Evolutionary conservation across 768 basidiomycete genomes (phyloP).

Genomic region (Agaricus blazei): DNA sequence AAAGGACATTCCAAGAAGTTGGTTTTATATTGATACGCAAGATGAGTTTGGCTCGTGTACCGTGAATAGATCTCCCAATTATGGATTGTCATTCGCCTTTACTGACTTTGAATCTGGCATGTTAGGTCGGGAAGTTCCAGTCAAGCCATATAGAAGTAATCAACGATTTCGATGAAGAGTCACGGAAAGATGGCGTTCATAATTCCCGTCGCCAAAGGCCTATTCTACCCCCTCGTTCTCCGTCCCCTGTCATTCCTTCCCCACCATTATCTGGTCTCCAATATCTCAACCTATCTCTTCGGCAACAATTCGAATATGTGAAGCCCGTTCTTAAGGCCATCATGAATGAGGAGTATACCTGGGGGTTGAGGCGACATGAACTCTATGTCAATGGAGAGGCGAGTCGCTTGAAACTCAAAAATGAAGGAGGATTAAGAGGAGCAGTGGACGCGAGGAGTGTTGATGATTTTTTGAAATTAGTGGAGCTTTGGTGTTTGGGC

Average conservation of each 20-base stretch:
- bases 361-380: conserved; percentile 43
- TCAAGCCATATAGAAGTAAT: conserved; percentile 37
- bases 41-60: conserved; percentile 59
- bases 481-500: conserved; percentile 42
- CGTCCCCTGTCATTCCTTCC: conserved; percentile 43
- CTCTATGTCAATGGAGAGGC: conserved; percentile 56
- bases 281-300: conserved; percentile 32
- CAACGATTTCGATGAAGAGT: conserved; percentile 34
- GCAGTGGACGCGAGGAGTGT: conserved; percentile 36
- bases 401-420: conserved; percentile 33
- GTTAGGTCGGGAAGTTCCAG: conserved; percentile 51
- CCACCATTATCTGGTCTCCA: conserved; percentile 18
- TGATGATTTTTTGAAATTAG: conserved; percentile 24
- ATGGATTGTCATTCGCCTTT: neutral
- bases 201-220: conserved; percentile 31
- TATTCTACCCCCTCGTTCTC: conserved; percentile 34
- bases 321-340: conserved; percentile 61
- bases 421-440: conserved; percentile 33
- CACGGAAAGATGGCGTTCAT: conserved; percentile 19
- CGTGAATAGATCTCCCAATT: conserved; percentile 24
- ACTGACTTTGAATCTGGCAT: neutral
- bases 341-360: conserved; percentile 49
- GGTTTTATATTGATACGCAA: conserved; percentile 56
- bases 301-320: conserved; percentile 58
- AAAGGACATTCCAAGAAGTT: conserved; percentile 36